phyloP scores from a whole-genome alignment of 176 grass and related monocot genomes.

The Pharus latifolius region DNA sequence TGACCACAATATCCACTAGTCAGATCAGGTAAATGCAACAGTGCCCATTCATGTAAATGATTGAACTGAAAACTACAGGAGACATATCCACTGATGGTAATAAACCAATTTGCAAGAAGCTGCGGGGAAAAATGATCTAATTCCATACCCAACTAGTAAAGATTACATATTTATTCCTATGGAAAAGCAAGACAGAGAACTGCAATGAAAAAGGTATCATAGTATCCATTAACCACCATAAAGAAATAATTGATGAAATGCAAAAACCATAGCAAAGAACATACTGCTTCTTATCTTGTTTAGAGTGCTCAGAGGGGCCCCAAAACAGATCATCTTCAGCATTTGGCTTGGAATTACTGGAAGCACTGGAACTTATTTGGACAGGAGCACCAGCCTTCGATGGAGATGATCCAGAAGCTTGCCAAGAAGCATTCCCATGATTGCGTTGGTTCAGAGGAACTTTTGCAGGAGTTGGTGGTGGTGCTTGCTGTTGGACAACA shows the following conservation, averaged over 20 bases:
- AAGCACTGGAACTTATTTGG: slow-evolving; percentile 43
- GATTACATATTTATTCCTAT: too few relatives aligned
- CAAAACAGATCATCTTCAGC: slow-evolving; percentile 97
- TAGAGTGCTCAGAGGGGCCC: slow-evolving; percentile 70
- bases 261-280: slow-evolving; percentile 3
- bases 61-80: background rate
- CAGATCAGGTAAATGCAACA: background rate
- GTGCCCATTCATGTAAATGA: background rate
- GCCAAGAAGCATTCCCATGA: slow-evolving; percentile 52
- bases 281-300: slow-evolving; percentile 83
- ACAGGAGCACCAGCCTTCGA: slow-evolving; percentile 54
- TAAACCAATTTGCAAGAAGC: background rate
- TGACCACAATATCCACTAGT: background rate
- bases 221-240: background rate
- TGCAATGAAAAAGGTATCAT: background rate
- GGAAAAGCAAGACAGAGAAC: too few relatives aligned
- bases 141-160: too few relatives aligned
- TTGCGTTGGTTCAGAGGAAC: slow-evolving; percentile 33
- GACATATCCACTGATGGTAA: background rate
- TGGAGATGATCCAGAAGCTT: slow-evolving; percentile 69
- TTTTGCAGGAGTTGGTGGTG: slow-evolving; percentile 31
- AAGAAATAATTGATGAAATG: background rate
- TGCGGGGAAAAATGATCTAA: background rate
- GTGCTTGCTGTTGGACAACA: slow-evolving; percentile 39
- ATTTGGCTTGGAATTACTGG: slow-evolving; percentile 51